These are phyloP conservation scores for Pseudonitzschia multistriata DNA, from an alignment of 108 stramenopile genomes.

Conservation along the genomic window DNA sequence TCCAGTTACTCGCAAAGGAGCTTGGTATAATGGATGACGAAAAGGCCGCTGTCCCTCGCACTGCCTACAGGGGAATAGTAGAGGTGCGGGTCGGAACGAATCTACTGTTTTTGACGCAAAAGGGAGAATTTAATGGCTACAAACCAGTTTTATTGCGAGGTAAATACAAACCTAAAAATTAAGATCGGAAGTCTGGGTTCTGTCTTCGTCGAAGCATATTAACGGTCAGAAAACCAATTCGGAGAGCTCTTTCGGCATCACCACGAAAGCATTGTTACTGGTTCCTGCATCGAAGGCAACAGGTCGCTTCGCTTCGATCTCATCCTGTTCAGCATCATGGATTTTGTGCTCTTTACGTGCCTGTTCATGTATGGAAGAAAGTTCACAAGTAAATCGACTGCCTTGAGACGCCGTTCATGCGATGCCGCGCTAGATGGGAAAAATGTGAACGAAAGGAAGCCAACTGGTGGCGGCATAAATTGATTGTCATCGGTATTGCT, in stretches of 20 bases:
- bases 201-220: background rate
- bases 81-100: constrained; percentile 44
- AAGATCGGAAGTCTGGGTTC: no score
- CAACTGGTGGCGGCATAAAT: constrained; percentile 4
- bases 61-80: constrained; percentile 91
- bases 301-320: constrained; percentile 14
- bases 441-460: constrained; percentile 30
- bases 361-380: constrained; percentile 25
- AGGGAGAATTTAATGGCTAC: constrained; percentile 4
- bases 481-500: background rate
- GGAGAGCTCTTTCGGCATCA: background rate
- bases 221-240: no score
- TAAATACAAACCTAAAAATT: background rate
- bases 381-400: constrained; percentile 18
- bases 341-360: constrained; percentile 25
- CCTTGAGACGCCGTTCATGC: background rate
- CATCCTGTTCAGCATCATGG: constrained; percentile 21
- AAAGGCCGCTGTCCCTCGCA: constrained; percentile 89
- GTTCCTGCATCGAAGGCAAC: constrained; percentile 8
- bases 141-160: no score
- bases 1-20: constrained; percentile 44
- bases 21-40: constrained; percentile 84
- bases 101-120: constrained; percentile 49
- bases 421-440: constrained; percentile 25
- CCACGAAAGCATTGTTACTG: constrained; percentile 4